Conservation (phyloP, 176 grass and related monocot genomes). For the Cenchrus americanus region DNA sequence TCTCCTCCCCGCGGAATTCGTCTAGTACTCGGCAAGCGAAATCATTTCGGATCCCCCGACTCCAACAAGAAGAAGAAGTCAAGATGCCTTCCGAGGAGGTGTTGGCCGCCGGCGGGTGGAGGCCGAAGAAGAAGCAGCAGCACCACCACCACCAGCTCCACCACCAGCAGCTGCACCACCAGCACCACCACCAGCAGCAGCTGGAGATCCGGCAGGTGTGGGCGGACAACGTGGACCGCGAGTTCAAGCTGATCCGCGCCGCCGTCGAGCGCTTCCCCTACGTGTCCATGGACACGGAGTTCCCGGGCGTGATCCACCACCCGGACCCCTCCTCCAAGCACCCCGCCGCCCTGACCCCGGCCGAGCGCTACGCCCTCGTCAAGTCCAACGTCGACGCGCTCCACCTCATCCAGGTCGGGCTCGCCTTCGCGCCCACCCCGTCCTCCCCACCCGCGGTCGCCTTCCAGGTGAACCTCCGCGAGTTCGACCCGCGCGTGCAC, state of each 20-base stretch:
- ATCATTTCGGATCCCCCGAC: too few relatives aligned
- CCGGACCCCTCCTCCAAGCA: conserved; percentile 48
- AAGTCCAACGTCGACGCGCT: conserved; percentile 84
- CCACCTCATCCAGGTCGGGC: conserved; percentile 85
- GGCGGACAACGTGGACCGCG: conserved; percentile 73
- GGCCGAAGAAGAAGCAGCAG: not conserved
- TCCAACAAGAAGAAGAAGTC: too few relatives aligned
- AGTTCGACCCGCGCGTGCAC: conserved; percentile 79
- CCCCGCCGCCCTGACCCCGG: conserved; percentile 47
- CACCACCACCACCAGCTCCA: not conserved
- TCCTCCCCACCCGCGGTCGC: conserved; percentile 33
- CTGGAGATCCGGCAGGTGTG: conserved; percentile 78
- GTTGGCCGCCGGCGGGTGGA: not conserved
- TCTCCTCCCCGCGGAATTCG: not conserved
- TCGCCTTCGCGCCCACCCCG: conserved; percentile 63
- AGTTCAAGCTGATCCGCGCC: conserved; percentile 65
- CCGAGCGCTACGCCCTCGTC: conserved; percentile 65
- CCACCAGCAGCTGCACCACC: not conserved
- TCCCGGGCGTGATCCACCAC: conserved; percentile 74
- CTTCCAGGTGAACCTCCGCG: conserved; percentile 88
- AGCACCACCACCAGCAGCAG: not conserved
- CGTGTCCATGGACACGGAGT: conserved; percentile 95
- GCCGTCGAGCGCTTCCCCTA: conserved; percentile 58
- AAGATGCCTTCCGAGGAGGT: not conserved
- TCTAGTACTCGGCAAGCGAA: not conserved